Conservation (phyloP, 208 protist genomes). For the Wallacemonas sp. region DNA sequence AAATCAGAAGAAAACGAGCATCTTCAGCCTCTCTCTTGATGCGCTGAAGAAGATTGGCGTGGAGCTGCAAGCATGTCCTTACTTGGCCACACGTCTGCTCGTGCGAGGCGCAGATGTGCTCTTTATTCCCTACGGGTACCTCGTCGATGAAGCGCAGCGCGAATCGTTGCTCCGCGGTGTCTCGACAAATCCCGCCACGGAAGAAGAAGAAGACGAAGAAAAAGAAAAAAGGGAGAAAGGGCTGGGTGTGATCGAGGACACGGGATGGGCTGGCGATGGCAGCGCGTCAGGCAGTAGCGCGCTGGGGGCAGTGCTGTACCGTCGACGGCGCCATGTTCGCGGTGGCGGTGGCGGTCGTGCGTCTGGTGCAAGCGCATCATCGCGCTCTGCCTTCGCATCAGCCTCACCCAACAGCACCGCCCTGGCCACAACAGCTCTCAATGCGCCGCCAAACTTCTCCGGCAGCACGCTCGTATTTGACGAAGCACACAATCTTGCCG, state of each 20-base stretch:
- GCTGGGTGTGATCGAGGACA: neutral
- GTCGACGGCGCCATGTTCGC: conserved; percentile 22
- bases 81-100: conserved; percentile 65
- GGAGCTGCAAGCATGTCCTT: conserved; percentile 75
- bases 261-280: conserved; percentile 7
- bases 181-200: conserved; percentile 52
- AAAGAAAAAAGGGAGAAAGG: conserved; percentile 29
- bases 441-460: conserved; percentile 55
- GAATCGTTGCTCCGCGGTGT: conserved; percentile 58
- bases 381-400: no score
- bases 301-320: conserved; percentile 25
- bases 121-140: conserved; percentile 82
- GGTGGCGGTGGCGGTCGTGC: no score
- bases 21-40: conserved; percentile 40
- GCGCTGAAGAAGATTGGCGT: conserved; percentile 48
- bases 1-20: neutral
- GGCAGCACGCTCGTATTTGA: conserved; percentile 92
- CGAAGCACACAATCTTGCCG: conserved; percentile 96
- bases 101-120: conserved; percentile 74
- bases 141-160: conserved; percentile 69
- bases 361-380: neutral
- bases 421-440: conserved; percentile 25
- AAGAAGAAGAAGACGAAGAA: conserved; percentile 30
- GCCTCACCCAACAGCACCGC: neutral
- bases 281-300: neutral